Percentiles rank a stretch among this genome's conserved stretches.
phyloP scores from a whole-genome alignment of 805 yeast species.

The Ogataea neopini region DNA sequence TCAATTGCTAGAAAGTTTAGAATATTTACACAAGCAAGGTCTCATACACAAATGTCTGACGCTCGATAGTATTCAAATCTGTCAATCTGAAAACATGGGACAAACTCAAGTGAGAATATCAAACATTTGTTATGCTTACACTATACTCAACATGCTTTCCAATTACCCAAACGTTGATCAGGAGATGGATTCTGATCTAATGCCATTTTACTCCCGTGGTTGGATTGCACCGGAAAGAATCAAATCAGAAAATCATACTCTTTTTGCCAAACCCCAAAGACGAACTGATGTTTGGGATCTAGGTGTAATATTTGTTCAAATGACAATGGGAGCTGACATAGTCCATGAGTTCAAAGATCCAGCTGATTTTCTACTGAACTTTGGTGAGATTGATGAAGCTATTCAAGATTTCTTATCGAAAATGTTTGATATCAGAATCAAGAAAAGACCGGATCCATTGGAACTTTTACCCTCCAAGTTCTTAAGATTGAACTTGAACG shows the following conservation, averaged over 20 bases:
- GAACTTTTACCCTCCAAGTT: slow-evolving; percentile 85
- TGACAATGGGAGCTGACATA: slow-evolving; percentile 60
- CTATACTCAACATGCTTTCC: slow-evolving; percentile 41
- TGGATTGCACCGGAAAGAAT: slow-evolving; percentile 86
- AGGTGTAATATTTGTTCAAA: slow-evolving; percentile 73
- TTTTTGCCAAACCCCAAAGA: slow-evolving; percentile 54
- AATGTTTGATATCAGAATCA: slow-evolving; percentile 64
- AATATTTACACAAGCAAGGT: slow-evolving; percentile 83
- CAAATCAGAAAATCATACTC: slow-evolving; percentile 22
- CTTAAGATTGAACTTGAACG: slow-evolving; percentile 64
- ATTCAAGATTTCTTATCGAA: slow-evolving; percentile 65
- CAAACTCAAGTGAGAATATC: slow-evolving; percentile 59
- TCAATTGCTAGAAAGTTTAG: slow-evolving; percentile 82
- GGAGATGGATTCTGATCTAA: slow-evolving; percentile 21
- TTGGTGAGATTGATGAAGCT: slow-evolving; percentile 45
- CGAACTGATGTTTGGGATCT: slow-evolving; percentile 94
- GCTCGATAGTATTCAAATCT: slow-evolving; percentile 56
- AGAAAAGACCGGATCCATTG: slow-evolving; percentile 77
- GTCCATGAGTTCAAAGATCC: slow-evolving; percentile 60
- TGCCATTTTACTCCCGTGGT: slow-evolving; percentile 33
- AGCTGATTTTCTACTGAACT: slow-evolving; percentile 53
- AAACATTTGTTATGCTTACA: slow-evolving; percentile 59
- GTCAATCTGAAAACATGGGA: slow-evolving; percentile 51
- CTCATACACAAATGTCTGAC: slow-evolving; percentile 70
- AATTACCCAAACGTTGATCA: slow-evolving; percentile 33